Conservation (phyloP, 2,329 filamentous ascomycete genomes). For the Pseudogymnoascus sp. region DNA sequence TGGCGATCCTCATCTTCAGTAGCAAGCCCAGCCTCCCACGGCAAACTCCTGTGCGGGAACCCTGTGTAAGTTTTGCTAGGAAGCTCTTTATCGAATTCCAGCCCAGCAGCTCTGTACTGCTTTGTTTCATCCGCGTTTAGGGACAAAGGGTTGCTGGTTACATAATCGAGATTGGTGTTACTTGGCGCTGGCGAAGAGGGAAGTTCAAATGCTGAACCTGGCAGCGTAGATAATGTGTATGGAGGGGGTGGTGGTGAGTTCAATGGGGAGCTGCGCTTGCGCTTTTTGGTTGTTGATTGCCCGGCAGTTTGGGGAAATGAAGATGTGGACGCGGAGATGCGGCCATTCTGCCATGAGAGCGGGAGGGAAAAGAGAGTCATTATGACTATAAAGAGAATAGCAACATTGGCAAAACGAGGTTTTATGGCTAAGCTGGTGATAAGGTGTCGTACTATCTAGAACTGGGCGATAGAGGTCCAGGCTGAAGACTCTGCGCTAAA, state of each 20-base stretch:
- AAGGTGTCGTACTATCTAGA: not conserved
- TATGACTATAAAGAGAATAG: not conserved
- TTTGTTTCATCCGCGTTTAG: conserved; percentile 44
- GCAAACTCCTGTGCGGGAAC: conserved; percentile 47
- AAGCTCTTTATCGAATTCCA: conserved; percentile 40
- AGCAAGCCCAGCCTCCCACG: conserved; percentile 11
- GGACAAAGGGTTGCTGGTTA: conserved; percentile 43
- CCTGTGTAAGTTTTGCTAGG: conserved; percentile 33
- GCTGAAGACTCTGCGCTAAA: conserved; percentile 5
- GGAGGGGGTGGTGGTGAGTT: conserved; percentile 8
- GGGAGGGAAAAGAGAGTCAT: conserved; percentile 25
- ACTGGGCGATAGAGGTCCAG: not conserved
- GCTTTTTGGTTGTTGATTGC: conserved; percentile 18
- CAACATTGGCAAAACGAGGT: not conserved
- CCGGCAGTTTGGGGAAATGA: conserved; percentile 12
- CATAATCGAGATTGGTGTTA: not conserved
- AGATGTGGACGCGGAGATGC: conserved; percentile 12
- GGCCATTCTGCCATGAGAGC: conserved; percentile 12
- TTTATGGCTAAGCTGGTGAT: not conserved
- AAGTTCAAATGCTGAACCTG: not conserved
- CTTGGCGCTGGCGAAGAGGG: not conserved
- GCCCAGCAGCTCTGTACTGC: conserved; percentile 48
- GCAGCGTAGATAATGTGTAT: conserved; percentile 12
- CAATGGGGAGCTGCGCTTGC: conserved; percentile 16
- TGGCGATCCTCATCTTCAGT: conserved; percentile 15